phyloP scores from a whole-genome alignment of 768 basidiomycete species.

The Termitomyces sp. region DNA sequence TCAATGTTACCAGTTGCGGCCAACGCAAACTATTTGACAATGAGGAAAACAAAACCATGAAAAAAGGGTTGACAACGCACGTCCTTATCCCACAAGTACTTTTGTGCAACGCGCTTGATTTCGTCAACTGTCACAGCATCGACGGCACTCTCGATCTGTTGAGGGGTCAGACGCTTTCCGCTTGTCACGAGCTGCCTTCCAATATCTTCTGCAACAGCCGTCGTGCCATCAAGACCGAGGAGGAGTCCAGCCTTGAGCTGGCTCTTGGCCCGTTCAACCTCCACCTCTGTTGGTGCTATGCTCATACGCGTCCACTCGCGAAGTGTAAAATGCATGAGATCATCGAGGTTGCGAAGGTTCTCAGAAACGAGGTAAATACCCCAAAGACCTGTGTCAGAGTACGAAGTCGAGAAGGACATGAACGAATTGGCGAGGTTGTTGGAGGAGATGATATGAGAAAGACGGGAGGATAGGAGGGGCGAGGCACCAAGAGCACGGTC shows the following conservation, averaged over 20 bases:
- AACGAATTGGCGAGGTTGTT: slow-evolving; percentile 98
- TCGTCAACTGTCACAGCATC: slow-evolving; percentile 85
- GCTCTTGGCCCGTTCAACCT: slow-evolving; percentile 97
- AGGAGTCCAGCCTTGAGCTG: slow-evolving; percentile 95
- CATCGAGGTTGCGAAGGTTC: slow-evolving; percentile 91
- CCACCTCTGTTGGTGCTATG: slow-evolving; percentile 71
- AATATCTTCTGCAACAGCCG: slow-evolving; percentile 96
- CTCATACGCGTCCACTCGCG: slow-evolving; percentile 97
- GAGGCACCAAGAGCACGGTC: slow-evolving; percentile 92
- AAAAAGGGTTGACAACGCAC: slow-evolving; percentile 37
- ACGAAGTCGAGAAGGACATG: slow-evolving; percentile 99
- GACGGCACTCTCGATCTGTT: slow-evolving; percentile 89
- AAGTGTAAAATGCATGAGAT: slow-evolving; percentile 89
- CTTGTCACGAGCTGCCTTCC: slow-evolving; percentile 96
- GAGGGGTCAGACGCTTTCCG: slow-evolving; percentile 83
- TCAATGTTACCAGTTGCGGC: slow-evolving; percentile 90
- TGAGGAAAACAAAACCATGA: slow-evolving; percentile 1
- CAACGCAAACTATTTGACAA: slow-evolving; percentile 56
- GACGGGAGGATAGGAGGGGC: slow-evolving; percentile 81
- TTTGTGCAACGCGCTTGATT: slow-evolving; percentile 91
- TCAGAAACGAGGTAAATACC: slow-evolving; percentile 96
- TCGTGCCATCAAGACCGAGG: slow-evolving; percentile 90
- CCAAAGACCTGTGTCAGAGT: slow-evolving; percentile 99
- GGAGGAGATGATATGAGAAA: slow-evolving; percentile 84
- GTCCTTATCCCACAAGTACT: slow-evolving; percentile 97